A percentile compares a stretch with the other conserved stretches of the same genome.
phyloP scores from a whole-genome alignment of 495 filamentous ascomycete species.

The Hypoxylon subgilvum region DNA sequence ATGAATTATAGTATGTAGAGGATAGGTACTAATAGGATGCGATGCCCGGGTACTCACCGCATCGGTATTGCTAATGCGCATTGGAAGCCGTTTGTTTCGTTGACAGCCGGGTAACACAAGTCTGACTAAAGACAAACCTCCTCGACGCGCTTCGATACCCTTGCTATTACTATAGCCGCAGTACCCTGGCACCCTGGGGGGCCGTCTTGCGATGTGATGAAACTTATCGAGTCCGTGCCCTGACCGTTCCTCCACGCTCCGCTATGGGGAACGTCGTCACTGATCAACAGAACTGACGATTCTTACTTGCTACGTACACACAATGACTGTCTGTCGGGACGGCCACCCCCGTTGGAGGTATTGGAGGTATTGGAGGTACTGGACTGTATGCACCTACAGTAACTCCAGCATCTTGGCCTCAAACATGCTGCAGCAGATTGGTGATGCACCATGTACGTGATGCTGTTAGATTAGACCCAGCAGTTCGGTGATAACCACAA shows the following conservation, averaged over 20 bases:
- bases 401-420: no score
- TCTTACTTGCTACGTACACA: slow-evolving; percentile 1
- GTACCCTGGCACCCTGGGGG: neutral
- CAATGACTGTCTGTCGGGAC: neutral
- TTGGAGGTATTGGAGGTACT: no score
- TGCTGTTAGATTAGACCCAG: neutral
- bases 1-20: slow-evolving; percentile 1
- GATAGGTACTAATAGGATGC: slow-evolving; percentile 2
- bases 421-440: no score
- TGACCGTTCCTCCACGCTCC: neutral
- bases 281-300: slow-evolving; percentile 28
- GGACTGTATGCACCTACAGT: no score
- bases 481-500: slow-evolving; percentile 22
- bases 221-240: slow-evolving; percentile 9
- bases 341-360: slow-evolving; percentile 13
- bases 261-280: slow-evolving; percentile 25
- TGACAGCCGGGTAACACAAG: slow-evolving; percentile 2
- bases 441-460: no score
- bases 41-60: slow-evolving; percentile 10
- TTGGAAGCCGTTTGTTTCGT: slow-evolving; percentile 11
- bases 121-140: slow-evolving; percentile 14
- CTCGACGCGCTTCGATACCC: slow-evolving; percentile 11
- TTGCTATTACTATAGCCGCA: neutral
- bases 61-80: slow-evolving; percentile 9
- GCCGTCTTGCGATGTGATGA: slow-evolving; percentile 1